Conservation (phyloP, 1,284 basidiomycete species). For the Ceratobasidium sp. region DNA sequence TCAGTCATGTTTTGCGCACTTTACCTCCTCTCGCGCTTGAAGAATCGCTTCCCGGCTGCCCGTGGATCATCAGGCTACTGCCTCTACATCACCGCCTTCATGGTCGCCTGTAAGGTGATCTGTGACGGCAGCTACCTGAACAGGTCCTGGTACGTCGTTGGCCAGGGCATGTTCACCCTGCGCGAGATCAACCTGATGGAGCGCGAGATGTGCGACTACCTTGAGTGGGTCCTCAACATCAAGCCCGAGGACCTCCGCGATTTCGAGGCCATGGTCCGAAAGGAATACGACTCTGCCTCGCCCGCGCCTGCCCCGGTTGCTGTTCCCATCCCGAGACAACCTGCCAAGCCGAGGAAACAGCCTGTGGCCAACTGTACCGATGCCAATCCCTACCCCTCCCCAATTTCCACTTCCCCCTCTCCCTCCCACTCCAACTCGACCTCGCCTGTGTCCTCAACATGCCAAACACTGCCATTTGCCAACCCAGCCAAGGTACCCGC, state of each 20-base stretch:
- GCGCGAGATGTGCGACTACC: slow-evolving; percentile 77
- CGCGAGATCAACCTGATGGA: slow-evolving; percentile 59
- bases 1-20: slow-evolving; percentile 66
- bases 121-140: no score
- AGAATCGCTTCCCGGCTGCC: no score
- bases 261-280: slow-evolving; percentile 64
- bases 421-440: slow-evolving; percentile 48
- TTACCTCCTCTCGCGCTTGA: slow-evolving; percentile 60
- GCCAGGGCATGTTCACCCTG: no score
- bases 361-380: neutral
- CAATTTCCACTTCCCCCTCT: slow-evolving; percentile 47
- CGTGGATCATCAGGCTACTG: slow-evolving; percentile 63
- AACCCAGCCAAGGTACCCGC: slow-evolving; percentile 41
- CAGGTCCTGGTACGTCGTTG: no score
- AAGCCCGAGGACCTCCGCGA: slow-evolving; percentile 70
- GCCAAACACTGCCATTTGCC: slow-evolving; percentile 46
- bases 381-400: slow-evolving; percentile 44
- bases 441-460: slow-evolving; percentile 48
- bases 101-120: slow-evolving; percentile 57
- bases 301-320: neutral
- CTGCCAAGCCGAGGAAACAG: slow-evolving; percentile 17
- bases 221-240: slow-evolving; percentile 90
- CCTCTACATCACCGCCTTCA: slow-evolving; percentile 63
- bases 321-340: neutral
- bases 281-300: neutral